A percentile compares a stretch with the other conserved stretches of the same genome.
phyloP scores from a whole-genome alignment of 192 early-diverging fungal genomes.

The Spizellomyces punctatus region DNA sequence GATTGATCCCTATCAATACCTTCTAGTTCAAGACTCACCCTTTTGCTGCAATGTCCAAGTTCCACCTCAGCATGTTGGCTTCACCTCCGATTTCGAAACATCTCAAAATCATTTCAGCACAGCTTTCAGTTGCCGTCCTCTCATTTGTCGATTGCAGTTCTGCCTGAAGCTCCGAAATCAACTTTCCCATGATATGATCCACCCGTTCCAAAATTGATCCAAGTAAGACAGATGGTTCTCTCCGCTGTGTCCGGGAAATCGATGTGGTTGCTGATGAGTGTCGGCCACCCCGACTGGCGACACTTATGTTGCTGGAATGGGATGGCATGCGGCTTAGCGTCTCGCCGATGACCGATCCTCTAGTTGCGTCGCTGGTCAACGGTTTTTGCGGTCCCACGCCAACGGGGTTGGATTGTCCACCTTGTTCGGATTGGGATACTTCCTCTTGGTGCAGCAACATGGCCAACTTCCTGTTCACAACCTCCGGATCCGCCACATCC shows the following conservation, averaged over 20 bases:
- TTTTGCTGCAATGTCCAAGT: not conserved
- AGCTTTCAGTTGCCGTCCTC: not conserved
- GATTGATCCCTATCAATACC: not conserved
- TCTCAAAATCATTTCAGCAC: not conserved
- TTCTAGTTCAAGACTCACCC: not conserved
- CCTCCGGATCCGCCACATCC: slow-evolving; percentile 9
- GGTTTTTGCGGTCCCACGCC: not conserved
- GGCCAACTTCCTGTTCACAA: not conserved
- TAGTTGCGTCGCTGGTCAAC: not conserved
- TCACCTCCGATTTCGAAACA: slow-evolving; percentile 3
- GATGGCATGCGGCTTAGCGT: no score
- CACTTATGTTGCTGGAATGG: no score
- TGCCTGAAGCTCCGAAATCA: not conserved
- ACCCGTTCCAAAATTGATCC: not conserved
- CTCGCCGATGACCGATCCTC: no score
- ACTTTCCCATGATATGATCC: not conserved
- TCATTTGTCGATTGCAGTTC: no score
- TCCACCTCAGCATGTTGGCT: slow-evolving; percentile 5
- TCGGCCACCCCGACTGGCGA: no score
- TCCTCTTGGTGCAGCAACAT: slow-evolving; percentile 25
- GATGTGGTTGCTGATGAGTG: no score
- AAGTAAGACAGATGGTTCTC: not conserved
- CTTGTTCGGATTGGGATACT: not conserved
- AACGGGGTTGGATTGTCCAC: not conserved
- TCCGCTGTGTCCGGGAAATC: no score